These are phyloP conservation scores for Aquilaria sinensis DNA, from an alignment of 345 rosid species.

Conservation along the genomic window DNA sequence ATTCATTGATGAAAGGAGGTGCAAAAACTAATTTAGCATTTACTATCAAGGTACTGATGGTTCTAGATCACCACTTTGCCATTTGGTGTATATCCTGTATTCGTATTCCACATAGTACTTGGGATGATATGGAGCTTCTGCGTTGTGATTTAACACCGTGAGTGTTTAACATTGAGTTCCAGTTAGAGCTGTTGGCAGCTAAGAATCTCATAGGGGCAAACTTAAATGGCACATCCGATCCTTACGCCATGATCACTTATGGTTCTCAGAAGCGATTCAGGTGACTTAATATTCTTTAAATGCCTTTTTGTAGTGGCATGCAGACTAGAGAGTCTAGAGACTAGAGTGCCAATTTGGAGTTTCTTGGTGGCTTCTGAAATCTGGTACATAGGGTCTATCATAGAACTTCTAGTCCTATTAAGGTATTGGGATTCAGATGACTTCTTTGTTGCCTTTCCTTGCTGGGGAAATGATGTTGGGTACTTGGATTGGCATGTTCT, in stretches of 20 bases:
- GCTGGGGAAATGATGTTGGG: no score
- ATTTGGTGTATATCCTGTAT: no score
- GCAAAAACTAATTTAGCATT: conserved; percentile 62
- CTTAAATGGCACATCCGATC: conserved; percentile 96
- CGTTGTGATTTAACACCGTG: background rate
- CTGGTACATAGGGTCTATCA: no score
- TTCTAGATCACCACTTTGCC: background rate
- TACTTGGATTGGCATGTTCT: no score
- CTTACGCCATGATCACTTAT: conserved; percentile 93
- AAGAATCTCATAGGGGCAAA: conserved; percentile 95
- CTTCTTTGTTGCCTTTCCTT: no score
- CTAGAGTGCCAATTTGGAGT: no score
- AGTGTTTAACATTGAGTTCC: conserved; percentile 15
- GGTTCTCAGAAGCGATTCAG: conserved; percentile 94
- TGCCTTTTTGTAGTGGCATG: background rate
- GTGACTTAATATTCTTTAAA: conserved; percentile 28
- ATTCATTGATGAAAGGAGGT: conserved; percentile 56
- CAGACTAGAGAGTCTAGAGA: no score
- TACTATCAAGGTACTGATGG: conserved; percentile 46
- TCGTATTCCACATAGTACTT: no score
- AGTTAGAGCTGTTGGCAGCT: conserved; percentile 95
- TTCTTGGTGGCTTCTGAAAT: no score
- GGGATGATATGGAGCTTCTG: background rate
- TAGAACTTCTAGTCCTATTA: no score
- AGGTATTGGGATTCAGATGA: no score